Evolutionary conservation across 345 rosid genomes (phyloP).

Genomic region (Citrus medica): DNA sequence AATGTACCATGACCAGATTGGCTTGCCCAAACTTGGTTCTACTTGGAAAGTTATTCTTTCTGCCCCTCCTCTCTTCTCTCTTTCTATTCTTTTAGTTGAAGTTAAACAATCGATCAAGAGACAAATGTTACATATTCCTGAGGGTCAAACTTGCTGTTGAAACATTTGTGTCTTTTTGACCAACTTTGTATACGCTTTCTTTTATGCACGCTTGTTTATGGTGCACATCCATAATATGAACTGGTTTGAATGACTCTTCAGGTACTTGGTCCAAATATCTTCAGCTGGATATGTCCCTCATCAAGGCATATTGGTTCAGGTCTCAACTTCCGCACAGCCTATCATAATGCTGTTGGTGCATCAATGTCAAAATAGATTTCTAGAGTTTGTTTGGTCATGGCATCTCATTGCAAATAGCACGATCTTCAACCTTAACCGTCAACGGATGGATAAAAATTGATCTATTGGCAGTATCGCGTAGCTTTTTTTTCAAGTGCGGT

Average conservation of each 20-base stretch:
- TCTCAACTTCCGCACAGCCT: conserved; percentile 67
- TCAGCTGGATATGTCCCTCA: conserved; percentile 74
- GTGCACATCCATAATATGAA: not conserved
- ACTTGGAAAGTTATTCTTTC: not conserved
- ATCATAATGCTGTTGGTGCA: conserved; percentile 29
- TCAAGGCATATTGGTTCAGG: conserved; percentile 69
- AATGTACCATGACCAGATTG: not conserved
- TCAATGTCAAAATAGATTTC: conserved; percentile 29
- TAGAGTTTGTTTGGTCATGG: not conserved
- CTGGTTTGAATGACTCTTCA: conserved; percentile 23
- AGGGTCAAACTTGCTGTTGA: not conserved
- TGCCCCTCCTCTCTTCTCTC: not conserved
- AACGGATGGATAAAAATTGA: not conserved
- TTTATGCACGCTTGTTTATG: not conserved
- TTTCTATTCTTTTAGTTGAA: not conserved
- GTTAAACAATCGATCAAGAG: not conserved
- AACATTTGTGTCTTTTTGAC: not conserved
- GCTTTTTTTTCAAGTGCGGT: not conserved
- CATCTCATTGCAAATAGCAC: conserved; percentile 12
- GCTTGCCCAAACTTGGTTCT: not conserved
- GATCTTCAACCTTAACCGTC: not conserved
- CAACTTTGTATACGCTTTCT: not conserved
- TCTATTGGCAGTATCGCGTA: not conserved
- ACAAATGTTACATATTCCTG: not conserved
- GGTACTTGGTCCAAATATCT: conserved; percentile 77